These are phyloP conservation scores for Coemansia biformis DNA, from an alignment of 192 early-diverging fungal genomes.

Conservation along the genomic window DNA sequence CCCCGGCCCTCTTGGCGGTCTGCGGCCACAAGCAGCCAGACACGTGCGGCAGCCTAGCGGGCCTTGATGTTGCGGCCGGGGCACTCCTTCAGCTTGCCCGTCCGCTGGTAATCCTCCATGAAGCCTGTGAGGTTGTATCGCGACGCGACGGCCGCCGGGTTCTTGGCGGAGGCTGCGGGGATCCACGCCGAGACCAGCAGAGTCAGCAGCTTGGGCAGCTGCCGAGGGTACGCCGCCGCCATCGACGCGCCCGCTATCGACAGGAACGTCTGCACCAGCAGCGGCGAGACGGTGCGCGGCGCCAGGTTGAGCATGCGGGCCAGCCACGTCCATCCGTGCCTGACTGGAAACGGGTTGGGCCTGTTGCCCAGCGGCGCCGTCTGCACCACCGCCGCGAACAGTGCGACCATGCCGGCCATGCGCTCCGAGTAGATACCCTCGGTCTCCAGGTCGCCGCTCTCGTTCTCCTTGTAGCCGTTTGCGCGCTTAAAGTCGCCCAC, in stretches of 20 bases:
- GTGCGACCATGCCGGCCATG: conserved; percentile 41
- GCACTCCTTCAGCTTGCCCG: conserved; percentile 76
- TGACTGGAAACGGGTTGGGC: conserved; percentile 18
- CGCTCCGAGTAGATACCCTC: conserved; percentile 33
- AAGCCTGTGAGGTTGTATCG: conserved; percentile 66
- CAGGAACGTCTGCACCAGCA: conserved; percentile 38
- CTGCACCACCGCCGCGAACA: conserved; percentile 41
- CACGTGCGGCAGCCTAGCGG: not conserved
- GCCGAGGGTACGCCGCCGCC: conserved; percentile 30
- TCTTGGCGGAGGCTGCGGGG: conserved; percentile 58
- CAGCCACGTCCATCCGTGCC: conserved; percentile 41
- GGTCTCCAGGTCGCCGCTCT: conserved; percentile 33
- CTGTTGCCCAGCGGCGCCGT: conserved; percentile 6
- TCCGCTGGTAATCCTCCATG: conserved; percentile 69
- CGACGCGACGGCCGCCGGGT: conserved; percentile 53
- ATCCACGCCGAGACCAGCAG: conserved; percentile 66
- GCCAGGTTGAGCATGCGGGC: conserved; percentile 34
- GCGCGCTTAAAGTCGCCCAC: conserved; percentile 21
- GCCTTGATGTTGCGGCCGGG: conserved; percentile 53
- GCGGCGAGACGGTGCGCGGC: conserved; percentile 32
- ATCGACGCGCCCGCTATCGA: conserved; percentile 34
- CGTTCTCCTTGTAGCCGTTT: conserved; percentile 33
- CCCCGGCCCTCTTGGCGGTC: too few species aligned
- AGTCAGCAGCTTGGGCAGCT: conserved; percentile 24
- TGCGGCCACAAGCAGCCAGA: too few species aligned